phyloP scores from a whole-genome alignment of 495 filamentous ascomycete species.

The Podospora anserina region DNA sequence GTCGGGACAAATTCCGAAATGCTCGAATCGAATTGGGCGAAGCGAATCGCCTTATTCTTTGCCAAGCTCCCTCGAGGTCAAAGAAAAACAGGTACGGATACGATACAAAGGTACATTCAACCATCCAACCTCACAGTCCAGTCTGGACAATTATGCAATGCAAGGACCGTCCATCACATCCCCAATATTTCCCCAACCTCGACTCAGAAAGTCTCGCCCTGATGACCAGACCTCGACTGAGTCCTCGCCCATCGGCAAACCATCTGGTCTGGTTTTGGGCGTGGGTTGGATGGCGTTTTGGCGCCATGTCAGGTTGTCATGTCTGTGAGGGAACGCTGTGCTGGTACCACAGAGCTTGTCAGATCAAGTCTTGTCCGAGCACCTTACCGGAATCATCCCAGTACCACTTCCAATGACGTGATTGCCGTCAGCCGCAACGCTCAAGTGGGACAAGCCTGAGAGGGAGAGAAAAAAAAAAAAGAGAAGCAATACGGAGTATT shows the following conservation, averaged over 20 bases:
- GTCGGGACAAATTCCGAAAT: not conserved
- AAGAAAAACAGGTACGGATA: not conserved
- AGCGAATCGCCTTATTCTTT: not conserved
- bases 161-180: slow-evolving; percentile 6
- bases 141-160: slow-evolving; percentile 2
- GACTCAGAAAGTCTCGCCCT: not conserved
- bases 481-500: not conserved
- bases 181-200: not conserved
- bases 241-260: not conserved
- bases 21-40: not conserved
- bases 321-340: not conserved
- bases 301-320: not conserved
- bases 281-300: not conserved
- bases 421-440: slow-evolving; percentile 1
- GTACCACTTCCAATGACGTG: slow-evolving; percentile 1
- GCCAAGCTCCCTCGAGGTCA: not conserved
- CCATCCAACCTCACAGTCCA: not conserved
- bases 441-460: not conserved
- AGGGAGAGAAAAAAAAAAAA: not conserved
- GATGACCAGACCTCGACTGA: not conserved
- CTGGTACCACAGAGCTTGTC: not conserved
- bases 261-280: not conserved
- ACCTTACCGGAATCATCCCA: slow-evolving; percentile 3
- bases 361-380: not conserved
- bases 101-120: not conserved